Evolutionary conservation across 495 filamentous ascomycete species (phyloP), one percentile per base, ranked within the genome.

Genomic region (Talaromyces adpressus): DNA sequence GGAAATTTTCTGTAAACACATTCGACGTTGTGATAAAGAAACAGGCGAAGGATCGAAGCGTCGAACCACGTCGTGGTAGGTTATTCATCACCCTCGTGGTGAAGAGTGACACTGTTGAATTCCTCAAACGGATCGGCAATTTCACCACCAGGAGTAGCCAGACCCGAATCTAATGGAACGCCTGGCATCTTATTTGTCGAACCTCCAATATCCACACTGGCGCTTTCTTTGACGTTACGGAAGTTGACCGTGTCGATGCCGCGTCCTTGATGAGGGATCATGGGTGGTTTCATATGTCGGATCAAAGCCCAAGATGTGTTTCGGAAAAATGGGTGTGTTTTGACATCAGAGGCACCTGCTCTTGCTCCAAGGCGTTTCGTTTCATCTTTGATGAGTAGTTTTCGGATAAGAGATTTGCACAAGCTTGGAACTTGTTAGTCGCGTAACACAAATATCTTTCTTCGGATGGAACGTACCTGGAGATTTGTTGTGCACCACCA

Each of bases 261-360:
- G 20, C 91, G 87, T 57, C 92, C 93, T 74, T 94, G 91, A 73
- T 93, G 87, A 3, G 94, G 94, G 59, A 98, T 88, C 83, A 98
- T 98, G 2, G 94, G 94, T n/a, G 94, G 94, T 74, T 96, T 98
- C 89, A 90, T 92, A 75, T 98, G 95, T 57, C 94, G 90, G 62
- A 98, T 90, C 16, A 98, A 83, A 8, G 94, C 94, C 94, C 94
- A 98, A 73, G 96, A 92, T 29, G 93, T 98, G 39, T 86, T 86
- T 39, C 91, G 86, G 85, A 98, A 98, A 82, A 98, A 98, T 25
- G 92, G 90, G 72, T 98, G 94, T 9, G 84, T 86, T 76, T 98
- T 98, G 69, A 98, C 94, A 76, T 98, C 94, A 2, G 92, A 96
- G 11, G 94, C 94, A 62, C 94, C 94, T 7, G 94, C 95, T 56